A percentile compares a stretch with the other conserved stretches of the same genome.
These are phyloP conservation scores for Oryza brachyantha DNA, from an alignment of 176 grass and related monocot species.

Conservation along the genomic window DNA sequence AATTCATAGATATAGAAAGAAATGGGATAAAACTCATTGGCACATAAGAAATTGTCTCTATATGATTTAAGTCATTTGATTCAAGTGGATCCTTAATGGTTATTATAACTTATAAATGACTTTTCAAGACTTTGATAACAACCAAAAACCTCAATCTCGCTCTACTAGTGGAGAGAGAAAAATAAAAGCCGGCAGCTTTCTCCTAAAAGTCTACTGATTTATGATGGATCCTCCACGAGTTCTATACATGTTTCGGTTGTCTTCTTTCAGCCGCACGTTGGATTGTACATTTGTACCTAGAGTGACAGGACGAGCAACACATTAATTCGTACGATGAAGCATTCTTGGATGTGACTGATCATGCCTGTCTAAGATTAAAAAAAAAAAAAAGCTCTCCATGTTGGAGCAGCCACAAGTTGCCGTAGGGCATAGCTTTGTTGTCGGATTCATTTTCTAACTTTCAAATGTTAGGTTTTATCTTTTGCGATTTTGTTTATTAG, in stretches of 20 bases:
- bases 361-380: background rate
- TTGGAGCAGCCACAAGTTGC: background rate
- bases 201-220: background rate
- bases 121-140: no score
- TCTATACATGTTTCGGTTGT: no score
- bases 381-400: background rate
- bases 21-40: no score
- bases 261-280: background rate
- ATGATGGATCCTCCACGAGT: background rate
- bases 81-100: no score
- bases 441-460: background rate
- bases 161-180: no score
- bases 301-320: background rate
- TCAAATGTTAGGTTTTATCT: background rate
- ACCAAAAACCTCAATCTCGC: no score
- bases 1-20: no score
- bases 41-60: no score
- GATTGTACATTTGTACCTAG: background rate
- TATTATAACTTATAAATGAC: no score
- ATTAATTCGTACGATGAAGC: slow-evolving; percentile 20
- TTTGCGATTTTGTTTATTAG: no score
- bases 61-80: no score
- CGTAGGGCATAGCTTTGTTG: background rate
- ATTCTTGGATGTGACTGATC: slow-evolving; percentile 1
- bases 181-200: background rate